These are phyloP conservation scores for Sclerospora graminicola DNA, from an alignment of 352 stramenopile species.

Conservation along the genomic window DNA sequence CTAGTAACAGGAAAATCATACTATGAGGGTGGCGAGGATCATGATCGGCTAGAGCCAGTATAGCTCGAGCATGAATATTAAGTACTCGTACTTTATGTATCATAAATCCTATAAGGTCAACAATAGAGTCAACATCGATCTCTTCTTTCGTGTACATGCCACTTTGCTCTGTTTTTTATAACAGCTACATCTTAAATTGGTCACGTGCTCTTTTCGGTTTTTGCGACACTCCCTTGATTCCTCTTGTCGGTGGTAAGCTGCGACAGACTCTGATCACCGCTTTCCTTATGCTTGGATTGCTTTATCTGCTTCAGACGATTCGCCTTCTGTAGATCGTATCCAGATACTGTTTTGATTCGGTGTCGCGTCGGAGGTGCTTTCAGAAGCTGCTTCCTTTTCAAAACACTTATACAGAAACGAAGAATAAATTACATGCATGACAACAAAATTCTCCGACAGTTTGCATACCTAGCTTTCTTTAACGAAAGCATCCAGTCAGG, in stretches of 20 bases:
- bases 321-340: slow-evolving; percentile 80
- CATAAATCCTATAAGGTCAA: slow-evolving; percentile 7
- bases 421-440: slow-evolving; percentile 1
- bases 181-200: neutral
- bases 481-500: slow-evolving; percentile 97
- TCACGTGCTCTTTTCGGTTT: slow-evolving; percentile 8
- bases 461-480: slow-evolving; percentile 82
- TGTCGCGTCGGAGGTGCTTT: slow-evolving; percentile 62
- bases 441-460: neutral
- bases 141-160: neutral
- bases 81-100: slow-evolving; percentile 1
- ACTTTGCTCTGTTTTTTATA: too few species aligned
- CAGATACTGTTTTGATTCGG: slow-evolving; percentile 79
- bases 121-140: neutral
- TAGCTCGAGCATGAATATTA: neutral
- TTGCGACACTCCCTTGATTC: neutral
- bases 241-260: neutral
- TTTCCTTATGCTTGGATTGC: slow-evolving; percentile 23
- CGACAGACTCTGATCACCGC: neutral
- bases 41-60: slow-evolving; percentile 52
- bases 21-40: slow-evolving; percentile 55
- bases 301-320: slow-evolving; percentile 59
- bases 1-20: slow-evolving; percentile 57
- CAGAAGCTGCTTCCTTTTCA: slow-evolving; percentile 70
- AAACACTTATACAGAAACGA: slow-evolving; percentile 24